Percentiles rank a stretch among this genome's conserved stretches.
phyloP scores from a whole-genome alignment of 225 moss, liverwort and hornwort genomes.

The Rhytidiadelphus loreus region DNA sequence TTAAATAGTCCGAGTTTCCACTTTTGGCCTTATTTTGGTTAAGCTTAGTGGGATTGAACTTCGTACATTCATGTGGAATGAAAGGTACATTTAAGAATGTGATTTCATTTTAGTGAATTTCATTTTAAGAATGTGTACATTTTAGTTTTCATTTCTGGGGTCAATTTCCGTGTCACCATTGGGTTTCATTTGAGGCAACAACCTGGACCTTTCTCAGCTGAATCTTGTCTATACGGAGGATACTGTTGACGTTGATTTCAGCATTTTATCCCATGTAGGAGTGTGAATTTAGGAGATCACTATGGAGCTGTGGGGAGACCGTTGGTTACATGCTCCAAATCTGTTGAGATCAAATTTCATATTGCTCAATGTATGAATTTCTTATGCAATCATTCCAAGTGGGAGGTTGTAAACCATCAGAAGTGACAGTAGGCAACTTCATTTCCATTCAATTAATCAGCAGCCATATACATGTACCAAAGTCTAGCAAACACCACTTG shows the following conservation, averaged over 20 bases:
- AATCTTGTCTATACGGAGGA: neutral
- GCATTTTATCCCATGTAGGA: neutral
- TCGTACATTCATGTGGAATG: neutral
- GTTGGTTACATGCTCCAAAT: neutral
- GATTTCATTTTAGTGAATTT: neutral
- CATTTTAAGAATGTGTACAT: neutral
- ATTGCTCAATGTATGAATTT: neutral
- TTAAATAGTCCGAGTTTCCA: neutral
- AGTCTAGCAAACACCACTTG: neutral
- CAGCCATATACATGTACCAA: neutral
- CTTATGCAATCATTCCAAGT: neutral
- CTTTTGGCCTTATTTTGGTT: neutral
- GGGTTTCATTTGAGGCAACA: neutral
- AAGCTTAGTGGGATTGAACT: neutral
- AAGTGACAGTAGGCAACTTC: too few relatives aligned
- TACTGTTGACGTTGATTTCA: neutral
- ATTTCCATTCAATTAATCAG: neutral
- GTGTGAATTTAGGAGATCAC: neutral
- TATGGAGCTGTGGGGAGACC: neutral
- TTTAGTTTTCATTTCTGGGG: neutral
- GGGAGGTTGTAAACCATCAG: neutral
- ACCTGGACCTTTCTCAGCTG: neutral
- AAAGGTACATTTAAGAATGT: neutral
- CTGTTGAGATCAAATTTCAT: neutral
- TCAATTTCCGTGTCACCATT: neutral